Conservation (phyloP, 2,329 filamentous ascomycete genomes). For the Aspergillus amoenus region DNA sequence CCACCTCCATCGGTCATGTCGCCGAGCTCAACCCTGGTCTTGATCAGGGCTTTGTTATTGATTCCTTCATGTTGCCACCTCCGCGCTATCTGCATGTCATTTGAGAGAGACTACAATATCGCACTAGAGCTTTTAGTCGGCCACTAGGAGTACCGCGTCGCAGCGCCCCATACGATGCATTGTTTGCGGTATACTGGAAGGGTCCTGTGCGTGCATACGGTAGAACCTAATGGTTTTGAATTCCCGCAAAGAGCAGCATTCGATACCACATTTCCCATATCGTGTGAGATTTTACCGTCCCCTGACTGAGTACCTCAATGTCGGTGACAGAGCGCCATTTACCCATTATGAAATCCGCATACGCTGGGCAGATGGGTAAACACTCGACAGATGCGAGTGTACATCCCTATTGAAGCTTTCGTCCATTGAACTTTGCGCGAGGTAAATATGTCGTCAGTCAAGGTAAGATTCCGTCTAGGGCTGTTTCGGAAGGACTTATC, state of each 20-base stretch:
- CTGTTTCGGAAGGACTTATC: no score
- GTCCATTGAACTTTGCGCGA: no score
- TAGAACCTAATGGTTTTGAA: background rate
- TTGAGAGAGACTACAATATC: background rate
- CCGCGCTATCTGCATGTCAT: background rate
- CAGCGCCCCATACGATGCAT: background rate
- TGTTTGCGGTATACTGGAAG: background rate
- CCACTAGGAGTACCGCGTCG: no score
- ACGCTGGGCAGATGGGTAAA: background rate
- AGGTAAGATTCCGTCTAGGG: no score
- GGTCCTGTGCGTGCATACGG: background rate
- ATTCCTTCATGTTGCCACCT: background rate
- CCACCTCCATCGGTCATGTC: constrained; percentile 4
- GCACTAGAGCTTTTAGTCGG: background rate
- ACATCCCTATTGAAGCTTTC: no score
- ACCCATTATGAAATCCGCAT: background rate
- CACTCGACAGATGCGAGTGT: no score
- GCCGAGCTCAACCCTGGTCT: background rate
- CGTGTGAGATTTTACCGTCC: background rate
- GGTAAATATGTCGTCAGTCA: no score
- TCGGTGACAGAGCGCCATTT: background rate
- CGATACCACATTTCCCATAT: no score
- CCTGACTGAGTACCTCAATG: background rate
- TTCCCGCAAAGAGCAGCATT: background rate
- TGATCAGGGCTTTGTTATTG: background rate